Evolutionary conservation across 2,329 filamentous ascomycete species (phyloP).

Genomic region (Cryphonectria nitschkei): DNA sequence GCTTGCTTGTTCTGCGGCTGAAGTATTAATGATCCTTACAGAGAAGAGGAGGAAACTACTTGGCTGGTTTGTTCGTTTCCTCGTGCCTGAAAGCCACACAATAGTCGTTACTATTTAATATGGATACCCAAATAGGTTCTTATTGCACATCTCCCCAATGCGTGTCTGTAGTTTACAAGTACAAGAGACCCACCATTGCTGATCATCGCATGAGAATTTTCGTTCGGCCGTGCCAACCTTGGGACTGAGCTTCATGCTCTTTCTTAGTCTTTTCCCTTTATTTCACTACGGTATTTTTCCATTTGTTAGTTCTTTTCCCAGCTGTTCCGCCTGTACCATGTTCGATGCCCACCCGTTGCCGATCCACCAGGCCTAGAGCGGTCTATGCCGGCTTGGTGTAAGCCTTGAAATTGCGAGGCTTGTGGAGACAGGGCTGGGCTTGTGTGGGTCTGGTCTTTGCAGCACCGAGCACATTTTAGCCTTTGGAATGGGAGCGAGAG

Average conservation of each 20-base stretch:
- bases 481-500: neutral
- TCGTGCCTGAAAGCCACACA: neutral
- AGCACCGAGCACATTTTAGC: neutral
- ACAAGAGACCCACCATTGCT: neutral
- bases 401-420: constrained; percentile 19
- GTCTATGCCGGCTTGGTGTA: constrained; percentile 20
- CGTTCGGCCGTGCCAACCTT: neutral
- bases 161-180: neutral
- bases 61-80: neutral
- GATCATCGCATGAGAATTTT: neutral
- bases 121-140: neutral
- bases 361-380: constrained; percentile 29
- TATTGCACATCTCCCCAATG: neutral
- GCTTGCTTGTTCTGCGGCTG: neutral
- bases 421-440: neutral
- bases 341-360: constrained; percentile 5
- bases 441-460: neutral
- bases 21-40: neutral
- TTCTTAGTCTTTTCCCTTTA: neutral
- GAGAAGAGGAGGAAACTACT: neutral
- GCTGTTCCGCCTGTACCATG: neutral
- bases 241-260: neutral
- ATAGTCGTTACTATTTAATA: neutral
- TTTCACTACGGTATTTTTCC: neutral
- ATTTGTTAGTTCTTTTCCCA: neutral